These are phyloP conservation scores for Medicago arabica DNA, from an alignment of 306 rosid species.

Conservation along the genomic window DNA sequence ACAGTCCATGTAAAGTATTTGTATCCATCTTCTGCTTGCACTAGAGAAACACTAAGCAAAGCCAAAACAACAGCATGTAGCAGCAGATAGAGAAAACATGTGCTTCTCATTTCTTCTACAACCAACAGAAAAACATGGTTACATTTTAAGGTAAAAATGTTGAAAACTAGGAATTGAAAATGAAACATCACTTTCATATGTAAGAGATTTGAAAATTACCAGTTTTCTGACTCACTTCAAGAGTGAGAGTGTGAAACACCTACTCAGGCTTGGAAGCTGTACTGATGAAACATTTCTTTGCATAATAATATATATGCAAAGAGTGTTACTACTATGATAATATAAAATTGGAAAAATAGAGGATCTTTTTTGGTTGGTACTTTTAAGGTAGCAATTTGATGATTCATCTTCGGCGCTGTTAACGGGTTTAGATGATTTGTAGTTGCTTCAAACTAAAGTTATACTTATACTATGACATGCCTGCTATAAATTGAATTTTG, in stretches of 20 bases:
- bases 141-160: not conserved
- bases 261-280: constrained; percentile 25
- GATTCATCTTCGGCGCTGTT: constrained; percentile 49
- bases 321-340: constrained; percentile 2
- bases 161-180: not conserved
- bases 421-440: constrained; percentile 31
- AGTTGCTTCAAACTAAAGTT: constrained; percentile 41
- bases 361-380: constrained; percentile 11
- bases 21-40: constrained; percentile 84
- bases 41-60: constrained; percentile 50
- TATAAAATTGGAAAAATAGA: constrained; percentile 14
- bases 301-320: not conserved
- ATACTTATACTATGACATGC: not conserved
- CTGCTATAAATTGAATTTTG: constrained; percentile 7
- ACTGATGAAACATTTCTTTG: constrained; percentile 21
- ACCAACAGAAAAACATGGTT: constrained; percentile 27
- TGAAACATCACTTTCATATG: too few species aligned
- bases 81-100: constrained; percentile 46
- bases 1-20: constrained; percentile 85
- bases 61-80: constrained; percentile 51
- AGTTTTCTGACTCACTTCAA: constrained; percentile 37
- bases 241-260: constrained; percentile 18
- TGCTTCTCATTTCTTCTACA: constrained; percentile 67
- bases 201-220: constrained; percentile 6
- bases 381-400: constrained; percentile 42